Evolutionary conservation across 305 asterid species (phyloP), one percentile per base, ranked within the genome.

Genomic region (Ilex paraguariensis): DNA sequence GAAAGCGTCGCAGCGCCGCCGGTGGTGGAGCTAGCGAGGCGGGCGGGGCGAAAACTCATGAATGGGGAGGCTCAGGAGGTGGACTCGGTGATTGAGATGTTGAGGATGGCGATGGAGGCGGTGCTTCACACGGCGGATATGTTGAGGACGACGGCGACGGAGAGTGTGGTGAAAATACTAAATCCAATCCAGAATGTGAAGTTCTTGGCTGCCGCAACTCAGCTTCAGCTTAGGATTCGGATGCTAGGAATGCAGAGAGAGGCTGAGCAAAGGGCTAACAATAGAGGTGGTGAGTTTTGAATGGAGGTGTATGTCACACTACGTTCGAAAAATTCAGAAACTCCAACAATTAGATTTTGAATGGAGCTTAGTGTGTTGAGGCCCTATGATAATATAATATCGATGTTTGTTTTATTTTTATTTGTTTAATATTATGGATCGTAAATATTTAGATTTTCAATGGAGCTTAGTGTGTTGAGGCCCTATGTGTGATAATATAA

Each of bases 91-190:
- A 52, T 65, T 7, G 72, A 57, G 21, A 14, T 60, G 12, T 31
- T 77, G 14, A 73, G 55, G 59, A n/a, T 13, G 6, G 54, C 59
- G 3, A 48, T 73, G 65, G 54, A 32, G 49, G 61, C 54, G 64
- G 15, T 70, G 11, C 56, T 70, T 13, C 61, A 11, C 21, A 71
- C 60, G 14, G 79, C 79, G n/a, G 79, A 77, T 67, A 31, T 46
- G 32, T 50, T 77, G 64, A 66, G 82, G 77, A 60, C 65, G 4
- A 60, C 50, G 31, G 64, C 73, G 15, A 65, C 76, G n/a, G 72
- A 70, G 31, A 50, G 17, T 15, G 65, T 77, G 54, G 36, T 62
- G 1, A 67, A 13, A 11, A 53, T 73, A 14, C 65, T 77, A 2
- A 53, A 8, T 44, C 79, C 79, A 7, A 7, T 44, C 16, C 82